A percentile compares a stretch with the other conserved stretches of the same genome.
These are phyloP conservation scores for Melastoma malabathricum DNA, from an alignment of 345 rosid genomes.

Conservation along the genomic window DNA sequence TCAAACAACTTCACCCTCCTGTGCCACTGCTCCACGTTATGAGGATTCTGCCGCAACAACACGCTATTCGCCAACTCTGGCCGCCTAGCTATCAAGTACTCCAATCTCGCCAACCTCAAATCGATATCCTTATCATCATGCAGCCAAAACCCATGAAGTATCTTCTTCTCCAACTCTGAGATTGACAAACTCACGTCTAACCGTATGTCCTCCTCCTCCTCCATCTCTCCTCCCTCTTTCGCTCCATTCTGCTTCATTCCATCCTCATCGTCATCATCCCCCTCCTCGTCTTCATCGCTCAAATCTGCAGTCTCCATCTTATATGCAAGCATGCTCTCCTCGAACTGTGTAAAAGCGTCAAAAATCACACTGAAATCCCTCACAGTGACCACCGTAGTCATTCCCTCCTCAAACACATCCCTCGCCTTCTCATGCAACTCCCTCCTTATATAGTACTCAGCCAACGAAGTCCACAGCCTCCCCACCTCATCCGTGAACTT, in stretches of 20 bases:
- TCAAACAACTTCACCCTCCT: slow-evolving; percentile 85
- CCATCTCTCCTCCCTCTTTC: slow-evolving; percentile 55
- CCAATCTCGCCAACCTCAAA: slow-evolving; percentile 73
- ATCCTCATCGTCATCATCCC: slow-evolving; percentile 19
- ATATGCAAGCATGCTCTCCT: slow-evolving; percentile 60
- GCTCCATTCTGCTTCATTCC: slow-evolving; percentile 26
- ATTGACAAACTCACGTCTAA: slow-evolving; percentile 37
- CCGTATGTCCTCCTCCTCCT: slow-evolving; percentile 65
- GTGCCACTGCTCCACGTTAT: slow-evolving; percentile 98
- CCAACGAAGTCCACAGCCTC: slow-evolving; percentile 85
- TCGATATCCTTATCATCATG: slow-evolving; percentile 77
- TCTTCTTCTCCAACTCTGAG: slow-evolving; percentile 61
- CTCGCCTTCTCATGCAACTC: slow-evolving; percentile 76
- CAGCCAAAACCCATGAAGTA: slow-evolving; percentile 75
- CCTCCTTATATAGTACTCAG: slow-evolving; percentile 91
- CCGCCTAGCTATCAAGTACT: slow-evolving; percentile 66
- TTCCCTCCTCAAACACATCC: slow-evolving; percentile 93
- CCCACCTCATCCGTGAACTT: slow-evolving; percentile 92
- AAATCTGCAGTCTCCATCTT: slow-evolving; percentile 58
- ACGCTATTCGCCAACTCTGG: slow-evolving; percentile 91
- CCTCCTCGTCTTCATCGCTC: slow-evolving; percentile 57
- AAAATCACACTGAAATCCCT: slow-evolving; percentile 89
- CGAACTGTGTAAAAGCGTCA: slow-evolving; percentile 72
- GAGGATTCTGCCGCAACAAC: slow-evolving; percentile 89
- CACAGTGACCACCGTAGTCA: slow-evolving; percentile 85